Evolutionary conservation across 768 basidiomycete genomes (phyloP).

Genomic region (Hypholoma sublateritium): DNA sequence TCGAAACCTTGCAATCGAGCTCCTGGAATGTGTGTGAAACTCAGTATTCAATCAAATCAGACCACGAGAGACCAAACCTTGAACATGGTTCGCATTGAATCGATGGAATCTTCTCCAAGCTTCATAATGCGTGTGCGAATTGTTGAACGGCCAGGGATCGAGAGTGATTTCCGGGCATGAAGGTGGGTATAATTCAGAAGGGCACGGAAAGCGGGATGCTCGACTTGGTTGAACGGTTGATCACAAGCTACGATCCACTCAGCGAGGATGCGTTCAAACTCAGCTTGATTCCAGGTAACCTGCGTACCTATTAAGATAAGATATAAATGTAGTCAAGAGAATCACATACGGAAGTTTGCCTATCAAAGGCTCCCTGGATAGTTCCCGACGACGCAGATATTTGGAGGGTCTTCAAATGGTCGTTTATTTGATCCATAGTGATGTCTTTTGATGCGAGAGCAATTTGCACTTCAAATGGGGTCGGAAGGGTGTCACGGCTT

Average conservation of each 20-base stretch:
- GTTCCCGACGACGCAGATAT: background rate
- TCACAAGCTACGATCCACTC: slow-evolving; percentile 17
- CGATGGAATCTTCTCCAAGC: slow-evolving; percentile 17
- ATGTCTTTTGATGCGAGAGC: slow-evolving; percentile 2
- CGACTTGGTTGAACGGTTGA: slow-evolving; percentile 18
- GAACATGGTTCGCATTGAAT: slow-evolving; percentile 14
- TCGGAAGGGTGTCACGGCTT: slow-evolving; percentile 2
- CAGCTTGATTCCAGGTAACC: slow-evolving; percentile 15
- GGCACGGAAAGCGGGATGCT: slow-evolving; percentile 9
- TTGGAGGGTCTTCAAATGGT: background rate
- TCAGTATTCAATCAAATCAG: background rate
- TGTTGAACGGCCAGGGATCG: slow-evolving; percentile 6
- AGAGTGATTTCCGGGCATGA: slow-evolving; percentile 2
- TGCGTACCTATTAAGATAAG: too few relatives aligned
- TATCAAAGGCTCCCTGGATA: slow-evolving; percentile 1
- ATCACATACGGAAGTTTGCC: background rate
- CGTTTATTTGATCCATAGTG: background rate
- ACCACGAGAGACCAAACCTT: slow-evolving; percentile 7
- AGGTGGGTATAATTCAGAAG: slow-evolving; percentile 14
- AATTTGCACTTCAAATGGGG: slow-evolving; percentile 7
- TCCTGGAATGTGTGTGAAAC: slow-evolving; percentile 7
- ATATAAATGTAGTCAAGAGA: too few relatives aligned
- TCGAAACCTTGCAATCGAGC: slow-evolving; percentile 12
- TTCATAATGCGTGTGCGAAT: slow-evolving; percentile 6
- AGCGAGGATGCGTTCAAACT: slow-evolving; percentile 17